Evolutionary conservation across 202 grass and related monocot species (phyloP).

Genomic region (Cymbopogon flexuosus): DNA sequence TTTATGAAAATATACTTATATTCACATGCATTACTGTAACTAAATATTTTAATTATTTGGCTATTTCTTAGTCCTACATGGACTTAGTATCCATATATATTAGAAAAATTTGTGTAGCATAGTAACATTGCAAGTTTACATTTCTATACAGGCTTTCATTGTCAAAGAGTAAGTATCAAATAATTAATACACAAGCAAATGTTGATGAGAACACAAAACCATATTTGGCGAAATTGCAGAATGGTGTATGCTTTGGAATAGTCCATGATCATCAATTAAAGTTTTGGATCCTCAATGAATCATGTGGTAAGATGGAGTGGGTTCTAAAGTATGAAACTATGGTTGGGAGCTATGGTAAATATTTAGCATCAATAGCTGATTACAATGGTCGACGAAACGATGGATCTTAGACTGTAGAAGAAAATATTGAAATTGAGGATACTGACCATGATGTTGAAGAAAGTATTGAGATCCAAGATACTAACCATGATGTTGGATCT

Average conservation of each 20-base stretch:
- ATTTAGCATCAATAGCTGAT: neutral
- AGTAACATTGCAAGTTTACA: too few relatives aligned
- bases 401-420: neutral
- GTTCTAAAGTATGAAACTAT: neutral
- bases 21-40: too few relatives aligned
- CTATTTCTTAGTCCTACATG: too few relatives aligned
- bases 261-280: neutral
- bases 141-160: neutral
- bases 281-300: neutral
- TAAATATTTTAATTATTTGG: too few relatives aligned
- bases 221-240: neutral
- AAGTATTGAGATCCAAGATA: too few relatives aligned
- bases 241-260: conserved; percentile 8
- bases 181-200: neutral
- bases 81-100: too few relatives aligned
- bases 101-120: too few relatives aligned
- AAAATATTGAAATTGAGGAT: too few relatives aligned
- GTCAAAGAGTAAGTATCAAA: too few relatives aligned
- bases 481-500: too few relatives aligned
- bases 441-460: too few relatives aligned
- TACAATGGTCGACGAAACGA: neutral
- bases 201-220: neutral
- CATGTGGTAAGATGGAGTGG: neutral
- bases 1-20: too few relatives aligned
- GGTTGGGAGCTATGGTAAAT: neutral